Evolutionary conservation across 2,329 filamentous ascomycete species (phyloP), one percentile per base, ranked within the genome.

Genomic region (Pleoardoris graminearum): DNA sequence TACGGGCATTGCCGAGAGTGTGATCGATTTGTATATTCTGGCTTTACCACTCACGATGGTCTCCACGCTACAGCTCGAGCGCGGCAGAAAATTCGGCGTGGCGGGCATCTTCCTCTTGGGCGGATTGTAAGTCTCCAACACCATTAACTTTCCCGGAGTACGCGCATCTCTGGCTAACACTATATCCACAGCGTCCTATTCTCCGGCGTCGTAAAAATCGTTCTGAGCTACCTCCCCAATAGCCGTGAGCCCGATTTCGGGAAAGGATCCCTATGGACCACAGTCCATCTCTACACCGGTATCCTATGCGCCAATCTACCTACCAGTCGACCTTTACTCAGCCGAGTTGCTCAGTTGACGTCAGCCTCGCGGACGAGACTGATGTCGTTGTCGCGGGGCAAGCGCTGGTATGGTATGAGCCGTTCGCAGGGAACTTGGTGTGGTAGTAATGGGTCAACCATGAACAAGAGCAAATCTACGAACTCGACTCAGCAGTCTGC

Each of bases 21-120:
- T 47, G 4, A 32, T 47, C n/a, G 43, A 47, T 47, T 12, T 47
- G 25, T 35, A 4, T 11, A 47, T 47, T 23, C 30, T 47, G 43
- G 8, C 21, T 7, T 14, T 47, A 22, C 43, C 43, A 4, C 4
- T 47, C 30, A 11, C 4, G 4, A 35, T 47, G 7, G 43, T 47
- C n/a, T 19, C 17, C 7, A 35, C 27, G 30, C 25, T 47, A 25
- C 43, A 35, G 10, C 30, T 47, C 6, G 25, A 32, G 43, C 8
- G 17, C 8, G 36, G 22, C 27, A 47, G 19, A 23, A 47, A 22
- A 17, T 35, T 32, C 27, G 30, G 27, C 4, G 43, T 36, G 10
- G 25, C 30, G 4, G 43, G 43, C 7, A 47, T 47, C 11, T 47
- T 47, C 43, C 30, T 47, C n/a, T 8, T 47, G 27, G 43, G 43